Conservation (phyloP, 768 basidiomycete genomes). For the Trametes punicea region DNA sequence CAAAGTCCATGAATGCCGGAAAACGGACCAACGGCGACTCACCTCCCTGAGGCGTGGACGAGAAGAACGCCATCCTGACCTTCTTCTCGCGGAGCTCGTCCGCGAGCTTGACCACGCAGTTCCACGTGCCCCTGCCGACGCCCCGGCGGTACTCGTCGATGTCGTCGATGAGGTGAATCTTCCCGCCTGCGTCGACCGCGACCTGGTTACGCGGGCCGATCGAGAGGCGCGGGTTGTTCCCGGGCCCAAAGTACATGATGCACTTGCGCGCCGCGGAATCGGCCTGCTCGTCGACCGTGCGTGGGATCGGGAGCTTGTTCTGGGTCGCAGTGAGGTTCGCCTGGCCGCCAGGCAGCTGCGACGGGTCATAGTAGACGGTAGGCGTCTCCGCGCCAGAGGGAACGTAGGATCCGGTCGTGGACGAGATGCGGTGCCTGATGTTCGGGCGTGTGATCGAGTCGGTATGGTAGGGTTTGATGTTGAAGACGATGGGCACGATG, state of each 20-base stretch:
- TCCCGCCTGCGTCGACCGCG: constrained; percentile 80
- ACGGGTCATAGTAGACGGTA: constrained; percentile 59
- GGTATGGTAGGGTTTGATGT: constrained; percentile 80
- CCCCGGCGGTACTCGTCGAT: constrained; percentile 73
- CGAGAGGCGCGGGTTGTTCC: constrained; percentile 77
- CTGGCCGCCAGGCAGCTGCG: constrained; percentile 41
- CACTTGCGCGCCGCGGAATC: constrained; percentile 85
- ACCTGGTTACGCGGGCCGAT: constrained; percentile 87
- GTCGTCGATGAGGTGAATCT: constrained; percentile 83
- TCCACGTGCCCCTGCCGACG: constrained; percentile 75
- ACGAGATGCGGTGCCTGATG: constrained; percentile 79
- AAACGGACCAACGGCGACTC: constrained; percentile 32
- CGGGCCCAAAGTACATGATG: constrained; percentile 78
- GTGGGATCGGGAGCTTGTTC: constrained; percentile 65
- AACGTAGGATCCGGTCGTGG: constrained; percentile 74
- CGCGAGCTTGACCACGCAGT: constrained; percentile 74
- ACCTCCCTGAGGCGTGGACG: constrained; percentile 94
- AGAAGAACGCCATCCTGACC: constrained; percentile 90
- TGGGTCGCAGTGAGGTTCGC: constrained; percentile 42
- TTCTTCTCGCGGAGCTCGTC: constrained; percentile 84
- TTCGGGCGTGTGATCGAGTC: constrained; percentile 77
- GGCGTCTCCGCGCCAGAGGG: constrained; percentile 77
- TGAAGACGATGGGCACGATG: constrained; percentile 82
- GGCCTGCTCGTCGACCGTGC: constrained; percentile 80
- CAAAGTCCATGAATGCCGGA: too few relatives aligned